A percentile compares a stretch with the other conserved stretches of the same genome.
Conservation (phyloP, 768 basidiomycete species). For the Tricholoma sp. region DNA sequence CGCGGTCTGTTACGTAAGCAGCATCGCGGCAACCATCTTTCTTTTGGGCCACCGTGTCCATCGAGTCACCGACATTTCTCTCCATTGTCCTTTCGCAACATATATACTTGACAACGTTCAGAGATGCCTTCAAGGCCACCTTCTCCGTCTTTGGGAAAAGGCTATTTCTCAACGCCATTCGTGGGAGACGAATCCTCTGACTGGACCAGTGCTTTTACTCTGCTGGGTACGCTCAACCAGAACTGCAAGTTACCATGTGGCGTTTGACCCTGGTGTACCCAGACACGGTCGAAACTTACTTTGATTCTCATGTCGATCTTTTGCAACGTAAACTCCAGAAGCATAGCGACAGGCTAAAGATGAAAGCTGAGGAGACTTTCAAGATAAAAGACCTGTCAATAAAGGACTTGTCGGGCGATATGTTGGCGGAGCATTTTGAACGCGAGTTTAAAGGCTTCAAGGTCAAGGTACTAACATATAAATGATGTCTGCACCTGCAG, state of each 20-base stretch:
- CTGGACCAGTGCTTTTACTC: slow-evolving; percentile 78
- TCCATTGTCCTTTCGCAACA: slow-evolving; percentile 2
- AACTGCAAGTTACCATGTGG: slow-evolving; percentile 17
- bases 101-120: background rate
- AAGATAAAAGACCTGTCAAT: slow-evolving; percentile 58
- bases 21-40: background rate
- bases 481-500: background rate
- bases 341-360: slow-evolving; percentile 79
- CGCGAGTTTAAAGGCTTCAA: slow-evolving; percentile 84
- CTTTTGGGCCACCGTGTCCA: slow-evolving; percentile 2
- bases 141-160: slow-evolving; percentile 36
- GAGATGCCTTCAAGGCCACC: slow-evolving; percentile 41
- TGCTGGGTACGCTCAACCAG: slow-evolving; percentile 57
- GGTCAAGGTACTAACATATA: slow-evolving; percentile 55
- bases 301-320: slow-evolving; percentile 84
- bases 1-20: slow-evolving; percentile 12
- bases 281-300: slow-evolving; percentile 96
- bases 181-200: slow-evolving; percentile 70
- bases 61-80: slow-evolving; percentile 1
- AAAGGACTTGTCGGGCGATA: slow-evolving; percentile 57
- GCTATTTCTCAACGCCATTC: slow-evolving; percentile 65
- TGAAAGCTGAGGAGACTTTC: slow-evolving; percentile 76
- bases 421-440: slow-evolving; percentile 73
- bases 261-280: slow-evolving; percentile 14
- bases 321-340: slow-evolving; percentile 82